Evolutionary conservation across 306 rosid genomes (phyloP).

Genomic region (Abrus precatorius): DNA sequence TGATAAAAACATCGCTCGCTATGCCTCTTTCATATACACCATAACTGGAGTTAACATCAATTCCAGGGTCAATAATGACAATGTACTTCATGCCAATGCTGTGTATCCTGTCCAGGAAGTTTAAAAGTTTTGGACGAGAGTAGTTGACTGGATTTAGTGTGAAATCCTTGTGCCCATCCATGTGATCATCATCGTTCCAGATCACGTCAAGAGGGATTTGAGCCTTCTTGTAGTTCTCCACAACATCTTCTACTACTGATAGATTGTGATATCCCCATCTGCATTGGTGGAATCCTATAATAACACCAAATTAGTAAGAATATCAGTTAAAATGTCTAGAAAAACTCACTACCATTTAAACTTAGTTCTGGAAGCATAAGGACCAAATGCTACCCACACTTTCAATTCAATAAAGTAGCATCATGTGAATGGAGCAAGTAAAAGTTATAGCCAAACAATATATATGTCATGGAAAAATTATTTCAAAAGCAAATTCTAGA

Average conservation of each 20-base stretch:
- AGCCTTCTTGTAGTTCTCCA: conserved; percentile 85
- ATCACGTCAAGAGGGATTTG: conserved; percentile 94
- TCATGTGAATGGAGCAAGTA: background rate
- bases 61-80: conserved; percentile 93
- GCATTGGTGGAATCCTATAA: conserved; percentile 95
- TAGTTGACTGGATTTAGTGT: conserved; percentile 74
- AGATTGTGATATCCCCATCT: conserved; percentile 99
- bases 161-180: conserved; percentile 90
- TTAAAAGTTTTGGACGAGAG: conserved; percentile 85
- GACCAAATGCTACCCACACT: background rate
- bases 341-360: conserved; percentile 7
- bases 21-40: conserved; percentile 86
- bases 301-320: conserved; percentile 34
- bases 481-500: background rate
- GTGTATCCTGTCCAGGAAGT: conserved; percentile 85
- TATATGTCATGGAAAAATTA: background rate
- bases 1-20: conserved; percentile 85
- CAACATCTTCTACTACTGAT: conserved; percentile 95
- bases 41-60: conserved; percentile 73
- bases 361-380: conserved; percentile 18
- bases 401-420: background rate
- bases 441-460: background rate
- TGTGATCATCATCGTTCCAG: conserved; percentile 98
- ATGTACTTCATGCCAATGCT: conserved; percentile 89
- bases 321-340: background rate